Percentiles rank a stretch among this genome's conserved stretches.
phyloP scores from a whole-genome alignment of 1,284 basidiomycete species.

The Ceratobasidium sp. region DNA sequence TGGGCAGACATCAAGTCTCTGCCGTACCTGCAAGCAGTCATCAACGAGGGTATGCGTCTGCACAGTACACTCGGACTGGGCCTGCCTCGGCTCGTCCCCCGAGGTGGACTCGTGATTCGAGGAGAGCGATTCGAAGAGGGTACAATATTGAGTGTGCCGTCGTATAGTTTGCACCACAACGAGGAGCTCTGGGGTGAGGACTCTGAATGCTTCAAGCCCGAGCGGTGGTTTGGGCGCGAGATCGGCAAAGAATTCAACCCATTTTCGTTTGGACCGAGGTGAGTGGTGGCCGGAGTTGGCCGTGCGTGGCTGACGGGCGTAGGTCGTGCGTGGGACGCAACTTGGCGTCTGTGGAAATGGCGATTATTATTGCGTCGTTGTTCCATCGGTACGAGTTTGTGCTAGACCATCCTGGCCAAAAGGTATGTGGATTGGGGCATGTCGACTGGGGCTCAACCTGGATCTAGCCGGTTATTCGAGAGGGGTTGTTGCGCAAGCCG shows the following conservation, averaged over 20 bases:
- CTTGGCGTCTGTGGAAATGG: slow-evolving; percentile 74
- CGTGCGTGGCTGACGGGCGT: background rate
- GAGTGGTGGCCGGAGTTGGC: slow-evolving; percentile 60
- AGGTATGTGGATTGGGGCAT: slow-evolving; percentile 53
- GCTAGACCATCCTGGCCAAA: slow-evolving; percentile 62
- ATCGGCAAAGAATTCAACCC: slow-evolving; percentile 78
- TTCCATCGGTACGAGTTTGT: slow-evolving; percentile 75
- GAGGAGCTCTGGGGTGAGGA: slow-evolving; percentile 4
- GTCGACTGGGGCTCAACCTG: background rate
- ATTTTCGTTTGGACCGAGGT: slow-evolving; percentile 59
- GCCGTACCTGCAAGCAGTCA: slow-evolving; percentile 78
- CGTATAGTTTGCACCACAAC: slow-evolving; percentile 80
- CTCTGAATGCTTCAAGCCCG: slow-evolving; percentile 43
- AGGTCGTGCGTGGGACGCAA: slow-evolving; percentile 53
- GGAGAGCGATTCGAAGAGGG: slow-evolving; percentile 71
- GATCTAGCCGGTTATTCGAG: slow-evolving; percentile 7
- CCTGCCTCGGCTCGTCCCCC: slow-evolving; percentile 78
- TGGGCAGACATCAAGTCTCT: slow-evolving; percentile 70
- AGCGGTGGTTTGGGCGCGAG: slow-evolving; percentile 66
- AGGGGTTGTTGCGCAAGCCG: slow-evolving; percentile 8
- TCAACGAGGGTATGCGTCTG: slow-evolving; percentile 79
- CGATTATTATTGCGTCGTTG: slow-evolving; percentile 75
- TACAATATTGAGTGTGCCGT: slow-evolving; percentile 73
- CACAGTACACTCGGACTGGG: slow-evolving; percentile 84
- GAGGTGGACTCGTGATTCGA: slow-evolving; percentile 65